Evolutionary conservation across 2,329 filamentous ascomycete genomes (phyloP).

Genomic region (Huntiella moniliformis): DNA sequence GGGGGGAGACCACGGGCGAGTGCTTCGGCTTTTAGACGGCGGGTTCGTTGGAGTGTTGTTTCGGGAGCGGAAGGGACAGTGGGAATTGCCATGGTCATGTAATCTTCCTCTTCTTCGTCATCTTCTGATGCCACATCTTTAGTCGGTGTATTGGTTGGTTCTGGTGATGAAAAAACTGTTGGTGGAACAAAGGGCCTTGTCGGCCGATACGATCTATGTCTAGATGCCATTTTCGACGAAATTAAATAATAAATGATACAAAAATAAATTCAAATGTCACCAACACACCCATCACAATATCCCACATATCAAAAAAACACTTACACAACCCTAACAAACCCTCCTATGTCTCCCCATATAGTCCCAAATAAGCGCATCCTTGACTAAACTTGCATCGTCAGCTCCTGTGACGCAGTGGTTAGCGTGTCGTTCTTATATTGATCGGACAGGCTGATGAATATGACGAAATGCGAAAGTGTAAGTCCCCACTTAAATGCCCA

Average conservation of each 20-base stretch:
- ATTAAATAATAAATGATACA: slow-evolving; percentile 3
- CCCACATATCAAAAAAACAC: not conserved
- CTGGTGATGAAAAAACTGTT: not conserved
- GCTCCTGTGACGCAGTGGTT: slow-evolving; percentile 14
- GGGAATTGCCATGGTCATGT: slow-evolving; percentile 64
- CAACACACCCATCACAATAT: not conserved
- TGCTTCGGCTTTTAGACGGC: slow-evolving; percentile 39
- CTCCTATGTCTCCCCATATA: not conserved
- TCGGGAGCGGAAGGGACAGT: slow-evolving; percentile 30
- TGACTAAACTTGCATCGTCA: slow-evolving; percentile 8
- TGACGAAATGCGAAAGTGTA: slow-evolving; percentile 14
- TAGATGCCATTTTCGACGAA: slow-evolving; percentile 1
- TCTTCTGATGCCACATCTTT: slow-evolving; percentile 13
- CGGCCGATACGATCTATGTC: not conserved
- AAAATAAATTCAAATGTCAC: slow-evolving; percentile 3
- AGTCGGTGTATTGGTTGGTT: slow-evolving; percentile 11
- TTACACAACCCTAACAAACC: not conserved
- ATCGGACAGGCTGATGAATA: slow-evolving; percentile 12
- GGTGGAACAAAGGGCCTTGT: not conserved
- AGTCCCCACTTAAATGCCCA: not conserved
- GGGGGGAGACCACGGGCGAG: slow-evolving; percentile 49
- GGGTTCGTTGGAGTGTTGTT: slow-evolving; percentile 35
- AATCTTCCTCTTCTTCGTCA: slow-evolving; percentile 86
- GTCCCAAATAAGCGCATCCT: slow-evolving; percentile 2
- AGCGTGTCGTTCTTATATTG: slow-evolving; percentile 14